Evolutionary conservation across 2,329 filamentous ascomycete genomes (phyloP).

Genomic region (Myriosclerotinia scirpicola): DNA sequence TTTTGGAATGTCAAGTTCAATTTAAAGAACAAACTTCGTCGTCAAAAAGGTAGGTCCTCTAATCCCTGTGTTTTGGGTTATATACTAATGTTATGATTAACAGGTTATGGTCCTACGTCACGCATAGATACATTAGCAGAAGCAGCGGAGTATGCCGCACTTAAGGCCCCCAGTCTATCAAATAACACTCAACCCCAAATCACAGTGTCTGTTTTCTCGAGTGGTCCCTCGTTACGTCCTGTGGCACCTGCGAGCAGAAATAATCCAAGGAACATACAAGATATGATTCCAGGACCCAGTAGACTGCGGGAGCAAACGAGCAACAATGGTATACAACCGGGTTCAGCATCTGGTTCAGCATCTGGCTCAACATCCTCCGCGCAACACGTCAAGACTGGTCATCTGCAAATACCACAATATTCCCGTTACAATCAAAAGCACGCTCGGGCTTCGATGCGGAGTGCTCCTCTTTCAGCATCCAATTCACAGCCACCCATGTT

Average conservation of each 20-base stretch:
- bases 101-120: background rate
- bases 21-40: background rate
- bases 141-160: background rate
- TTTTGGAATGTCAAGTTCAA: conserved; percentile 11
- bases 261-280: background rate
- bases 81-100: background rate
- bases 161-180: background rate
- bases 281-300: background rate
- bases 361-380: background rate
- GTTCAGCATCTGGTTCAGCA: background rate
- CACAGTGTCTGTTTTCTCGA: background rate
- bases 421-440: background rate
- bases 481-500: background rate
- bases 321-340: background rate
- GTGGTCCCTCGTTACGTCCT: too few species aligned
- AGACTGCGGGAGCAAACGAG: too few species aligned
- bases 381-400: background rate
- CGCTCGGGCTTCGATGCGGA: background rate
- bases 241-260: background rate
- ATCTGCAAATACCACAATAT: background rate
- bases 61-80: background rate
- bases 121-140: background rate
- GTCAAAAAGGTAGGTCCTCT: background rate
- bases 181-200: background rate
- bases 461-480: too few species aligned